Evolutionary conservation across 1,284 basidiomycete species (phyloP), one percentile per base, ranked within the genome.

Genomic region (Trametes polyzona): DNA sequence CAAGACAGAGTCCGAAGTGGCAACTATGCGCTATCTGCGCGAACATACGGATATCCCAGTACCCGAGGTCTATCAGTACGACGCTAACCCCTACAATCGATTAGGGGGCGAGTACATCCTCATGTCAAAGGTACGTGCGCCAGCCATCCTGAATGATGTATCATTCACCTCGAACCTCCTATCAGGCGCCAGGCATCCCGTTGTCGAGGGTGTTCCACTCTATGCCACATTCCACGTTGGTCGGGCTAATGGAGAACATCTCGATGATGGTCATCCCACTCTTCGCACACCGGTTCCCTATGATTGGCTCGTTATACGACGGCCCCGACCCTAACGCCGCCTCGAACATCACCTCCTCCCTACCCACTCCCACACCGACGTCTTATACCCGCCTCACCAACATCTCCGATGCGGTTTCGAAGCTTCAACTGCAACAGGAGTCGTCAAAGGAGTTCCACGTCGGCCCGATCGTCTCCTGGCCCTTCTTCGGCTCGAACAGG

Each of bases 381-480:
- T 58, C 57, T 23, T 56, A 62, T 47, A 30, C 48, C 19, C 57
- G 53, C 37, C 43, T 40, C 43, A 58, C 60, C 27, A 59, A 62
- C 59, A 54, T 62, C 43, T 47, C 61, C 49, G 47, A 62, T 58
- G 51, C 62, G 19, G 36, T 55, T 26, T 52, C 59, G 39, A 61
- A 52, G 36, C 49, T 61, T 1, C 51, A 57, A 24, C 46, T 47
- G 21, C 35, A 57, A 23, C 30, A 44, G 46, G 46, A 44, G 26
- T 44, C 61, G 27, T 51, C 49, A 11, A 61, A 68, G 63, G 75
- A 82, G 57, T 84, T 81, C 69, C 82, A 86, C 53, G 77, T 92
- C 36, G 90, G 90, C 2, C 87, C 87, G 7, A 92, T 93, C 66
- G 82, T 93, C 53, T 91, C 90, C 2, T 93, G 91, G 90, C 87